Base-by-base conservation (phyloP, 257 asterid genomes). In the Paulownia fortunei region DNA sequence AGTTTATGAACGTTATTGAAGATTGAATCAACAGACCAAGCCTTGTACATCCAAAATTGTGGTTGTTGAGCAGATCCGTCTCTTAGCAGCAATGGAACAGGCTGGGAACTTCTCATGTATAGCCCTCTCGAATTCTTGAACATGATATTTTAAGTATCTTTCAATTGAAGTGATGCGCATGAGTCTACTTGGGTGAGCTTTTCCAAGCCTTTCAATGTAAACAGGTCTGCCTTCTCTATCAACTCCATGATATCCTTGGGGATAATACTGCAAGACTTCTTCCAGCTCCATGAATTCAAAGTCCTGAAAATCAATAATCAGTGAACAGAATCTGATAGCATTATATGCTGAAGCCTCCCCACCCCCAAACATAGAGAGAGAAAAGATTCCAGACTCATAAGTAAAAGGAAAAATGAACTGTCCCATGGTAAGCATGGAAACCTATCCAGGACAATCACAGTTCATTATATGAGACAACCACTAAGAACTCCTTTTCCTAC, bases 241-340 rank as follows among this genome's bases (percentile, higher is more conserved):
- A 79, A 93, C 96, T 74, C 99, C 99, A 82, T 96, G 99, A 84
- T 90, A 96, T 82, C 99, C 99, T 74, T 93, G 98, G 65, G 99
- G 99, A 75, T 93, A 96, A 82, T 86, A 91, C 71, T 92, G 92
- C 89, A 92, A 61, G 74, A 95, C 98, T 84, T 92, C 97, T 82
- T 91, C 96, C 69, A 87, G 89, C 89, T 92, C 99, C 75, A 87
- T 85, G 69, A 91, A 95, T 80, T 83, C 87, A 26, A 92, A 95
- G 85, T 93, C 98, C 99, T 94, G 83, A 81, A 67, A 68, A 69
- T 79, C 66, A 82, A 74, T 65, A 65, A 74, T 74, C 30, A 65
- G 80, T 32, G 37, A 69, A 52, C 69, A 66, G 61, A 39, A 62
- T 69, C 36, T 41, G 42, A 61, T 36, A 78, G 13, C 49, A 74